phyloP scores from a whole-genome alignment of 2,329 filamentous ascomycete genomes.

The Aspergillus pseudotamarii region DNA sequence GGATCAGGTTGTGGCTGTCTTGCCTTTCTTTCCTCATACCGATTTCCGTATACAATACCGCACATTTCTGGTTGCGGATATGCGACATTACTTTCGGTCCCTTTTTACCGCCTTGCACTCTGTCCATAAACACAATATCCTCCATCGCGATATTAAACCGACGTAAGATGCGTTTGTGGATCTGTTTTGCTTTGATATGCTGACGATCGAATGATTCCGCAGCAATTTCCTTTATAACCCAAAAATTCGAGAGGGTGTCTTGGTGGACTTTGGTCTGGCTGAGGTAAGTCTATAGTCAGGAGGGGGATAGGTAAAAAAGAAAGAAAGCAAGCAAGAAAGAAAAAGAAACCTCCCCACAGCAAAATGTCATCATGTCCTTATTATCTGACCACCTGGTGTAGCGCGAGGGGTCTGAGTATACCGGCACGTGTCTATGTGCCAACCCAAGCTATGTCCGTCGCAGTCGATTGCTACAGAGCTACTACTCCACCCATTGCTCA shows the following conservation, averaged over 20 bases:
- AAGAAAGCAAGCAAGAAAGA: not conserved
- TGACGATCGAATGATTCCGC: constrained; percentile 8
- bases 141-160: constrained; percentile 95
- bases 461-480: constrained; percentile 56
- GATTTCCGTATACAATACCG: constrained; percentile 93
- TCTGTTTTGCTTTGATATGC: not conserved
- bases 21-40: constrained; percentile 93
- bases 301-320: not conserved
- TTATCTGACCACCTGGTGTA: constrained; percentile 21
- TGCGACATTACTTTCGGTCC: constrained; percentile 84
- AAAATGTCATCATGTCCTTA: not conserved
- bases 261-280: constrained; percentile 98
- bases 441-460: constrained; percentile 66
- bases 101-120: constrained; percentile 82
- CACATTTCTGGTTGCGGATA: constrained; percentile 81
- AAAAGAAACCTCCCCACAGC: not conserved
- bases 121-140: constrained; percentile 80
- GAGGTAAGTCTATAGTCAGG: constrained; percentile 55
- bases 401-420: constrained; percentile 58
- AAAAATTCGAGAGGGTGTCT: constrained; percentile 72
- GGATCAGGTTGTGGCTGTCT: constrained; percentile 91
- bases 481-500: constrained; percentile 58
- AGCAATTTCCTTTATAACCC: constrained; percentile 92
- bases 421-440: constrained; percentile 72
- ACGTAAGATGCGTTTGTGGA: constrained; percentile 53